A percentile compares a stretch with the other conserved stretches of the same genome.
These are phyloP conservation scores for Phoenix dactylifera DNA, from an alignment of 176 grass and related monocot species.

Conservation along the genomic window DNA sequence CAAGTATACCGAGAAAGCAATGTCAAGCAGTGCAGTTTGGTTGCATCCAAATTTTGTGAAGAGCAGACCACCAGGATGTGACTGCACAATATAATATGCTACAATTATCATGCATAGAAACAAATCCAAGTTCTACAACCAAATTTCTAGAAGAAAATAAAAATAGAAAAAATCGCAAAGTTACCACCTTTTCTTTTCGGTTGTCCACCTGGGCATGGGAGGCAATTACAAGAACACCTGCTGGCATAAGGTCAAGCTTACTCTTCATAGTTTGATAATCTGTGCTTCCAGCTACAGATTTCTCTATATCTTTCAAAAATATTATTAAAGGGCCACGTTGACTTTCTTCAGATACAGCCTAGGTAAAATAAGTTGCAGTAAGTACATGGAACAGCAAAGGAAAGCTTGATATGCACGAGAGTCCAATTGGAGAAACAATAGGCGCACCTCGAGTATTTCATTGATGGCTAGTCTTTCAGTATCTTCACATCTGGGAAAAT, in stretches of 20 bases:
- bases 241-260: conserved; percentile 62
- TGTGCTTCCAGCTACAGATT: conserved; percentile 55
- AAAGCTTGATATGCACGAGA: conserved; percentile 2
- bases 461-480: conserved; percentile 68
- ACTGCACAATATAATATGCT: conserved; percentile 39
- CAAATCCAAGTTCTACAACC: neutral
- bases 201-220: conserved; percentile 66
- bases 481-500: conserved; percentile 63
- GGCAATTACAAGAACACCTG: conserved; percentile 77
- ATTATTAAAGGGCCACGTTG: conserved; percentile 54
- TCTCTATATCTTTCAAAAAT: conserved; percentile 83
- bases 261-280: conserved; percentile 63
- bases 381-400: conserved; percentile 10
- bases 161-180: conserved; percentile 7
- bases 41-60: conserved; percentile 86
- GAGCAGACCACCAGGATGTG: conserved; percentile 60
- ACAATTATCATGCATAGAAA: neutral
- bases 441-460: conserved; percentile 68
- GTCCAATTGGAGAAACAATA: conserved; percentile 7
- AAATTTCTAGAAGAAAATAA: conserved; percentile 4
- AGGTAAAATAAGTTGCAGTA: conserved; percentile 11
- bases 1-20: conserved; percentile 62
- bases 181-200: conserved; percentile 82
- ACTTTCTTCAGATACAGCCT: conserved; percentile 76
- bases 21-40: conserved; percentile 68